Conservation (phyloP, 208 protist genomes). For the Giardia muris region DNA sequence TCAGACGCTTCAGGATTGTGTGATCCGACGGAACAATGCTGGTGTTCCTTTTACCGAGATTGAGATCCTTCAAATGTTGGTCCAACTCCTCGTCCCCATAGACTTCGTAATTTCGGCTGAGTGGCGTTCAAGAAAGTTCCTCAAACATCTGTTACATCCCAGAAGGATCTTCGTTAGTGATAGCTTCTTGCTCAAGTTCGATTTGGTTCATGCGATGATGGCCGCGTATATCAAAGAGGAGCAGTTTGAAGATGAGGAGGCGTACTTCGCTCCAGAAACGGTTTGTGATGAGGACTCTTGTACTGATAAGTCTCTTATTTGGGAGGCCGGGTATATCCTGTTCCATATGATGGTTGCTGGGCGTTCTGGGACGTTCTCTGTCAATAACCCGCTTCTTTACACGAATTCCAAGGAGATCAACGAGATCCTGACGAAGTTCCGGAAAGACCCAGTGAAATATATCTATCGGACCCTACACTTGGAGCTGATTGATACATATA, state of each 20-base stretch:
- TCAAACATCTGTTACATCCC: neutral
- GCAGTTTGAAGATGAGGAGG: neutral
- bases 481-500: neutral
- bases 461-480: neutral
- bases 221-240: neutral
- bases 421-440: neutral
- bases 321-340: neutral
- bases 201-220: neutral
- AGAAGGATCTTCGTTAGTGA: neutral
- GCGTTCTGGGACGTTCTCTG: neutral
- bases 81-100: neutral
- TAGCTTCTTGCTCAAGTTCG: neutral
- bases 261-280: neutral
- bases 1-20: neutral
- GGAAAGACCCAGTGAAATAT: neutral
- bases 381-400: neutral
- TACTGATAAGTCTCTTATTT: neutral
- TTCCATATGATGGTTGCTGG: neutral
- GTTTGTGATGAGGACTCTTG: neutral
- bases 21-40: neutral
- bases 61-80: neutral
- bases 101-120: neutral
- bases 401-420: neutral
- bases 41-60: neutral
- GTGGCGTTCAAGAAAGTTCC: neutral